Conservation (phyloP, 768 basidiomycete genomes). For the Rhizopogon vinicolor region DNA sequence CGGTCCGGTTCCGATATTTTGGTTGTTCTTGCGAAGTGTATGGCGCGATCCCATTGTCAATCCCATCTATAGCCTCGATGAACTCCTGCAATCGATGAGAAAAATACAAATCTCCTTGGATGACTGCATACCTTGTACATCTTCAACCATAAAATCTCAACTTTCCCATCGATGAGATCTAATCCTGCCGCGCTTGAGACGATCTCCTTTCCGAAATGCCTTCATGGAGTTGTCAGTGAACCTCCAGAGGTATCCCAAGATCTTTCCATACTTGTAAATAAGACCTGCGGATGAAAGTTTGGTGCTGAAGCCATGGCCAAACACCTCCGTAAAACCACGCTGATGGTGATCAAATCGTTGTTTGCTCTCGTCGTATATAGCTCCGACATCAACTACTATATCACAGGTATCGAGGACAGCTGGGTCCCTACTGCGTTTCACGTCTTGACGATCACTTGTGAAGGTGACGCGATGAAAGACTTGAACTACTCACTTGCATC, state of each 20-base stretch:
- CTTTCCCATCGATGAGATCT: slow-evolving; percentile 51
- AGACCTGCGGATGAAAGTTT: slow-evolving; percentile 92
- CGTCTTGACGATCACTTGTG: slow-evolving; percentile 30
- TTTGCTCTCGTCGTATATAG: slow-evolving; percentile 75
- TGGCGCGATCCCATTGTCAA: slow-evolving; percentile 92
- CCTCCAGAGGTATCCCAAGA: not conserved
- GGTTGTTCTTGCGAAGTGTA: slow-evolving; percentile 64
- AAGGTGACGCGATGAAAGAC: not conserved
- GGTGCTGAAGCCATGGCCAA: slow-evolving; percentile 82
- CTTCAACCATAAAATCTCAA: slow-evolving; percentile 80
- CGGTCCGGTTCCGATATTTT: slow-evolving; percentile 73
- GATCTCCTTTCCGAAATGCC: slow-evolving; percentile 88
- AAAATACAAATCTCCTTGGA: not conserved
- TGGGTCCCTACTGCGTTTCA: slow-evolving; percentile 75
- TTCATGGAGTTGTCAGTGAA: slow-evolving; percentile 20
- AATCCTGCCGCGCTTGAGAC: slow-evolving; percentile 59
- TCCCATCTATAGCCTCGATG: slow-evolving; percentile 90
- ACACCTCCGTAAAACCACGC: slow-evolving; percentile 84
- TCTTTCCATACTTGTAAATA: slow-evolving; percentile 78
- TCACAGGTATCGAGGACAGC: slow-evolving; percentile 72
- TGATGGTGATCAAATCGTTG: slow-evolving; percentile 96
- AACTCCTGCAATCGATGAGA: slow-evolving; percentile 56
- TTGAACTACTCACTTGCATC: slow-evolving; percentile 54
- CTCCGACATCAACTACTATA: slow-evolving; percentile 96
- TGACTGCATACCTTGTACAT: slow-evolving; percentile 63